Evolutionary conservation across 305 asterid species (phyloP).

Genomic region (Fraxinus latifolia): DNA sequence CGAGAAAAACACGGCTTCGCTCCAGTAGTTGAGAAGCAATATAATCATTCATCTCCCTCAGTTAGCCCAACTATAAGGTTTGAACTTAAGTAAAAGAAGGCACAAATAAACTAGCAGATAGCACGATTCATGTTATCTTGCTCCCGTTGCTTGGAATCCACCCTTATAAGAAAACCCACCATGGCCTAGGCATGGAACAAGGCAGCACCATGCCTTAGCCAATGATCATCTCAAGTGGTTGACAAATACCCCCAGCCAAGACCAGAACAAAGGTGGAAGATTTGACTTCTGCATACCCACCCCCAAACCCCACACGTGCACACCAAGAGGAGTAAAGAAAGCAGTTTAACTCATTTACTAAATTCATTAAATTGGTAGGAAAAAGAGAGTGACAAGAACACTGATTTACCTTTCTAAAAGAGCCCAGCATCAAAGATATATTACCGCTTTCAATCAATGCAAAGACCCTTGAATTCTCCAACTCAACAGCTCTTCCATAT

Average conservation of each 20-base stretch:
- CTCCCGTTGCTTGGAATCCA: not conserved
- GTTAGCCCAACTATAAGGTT: not conserved
- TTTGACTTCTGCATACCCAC: not conserved
- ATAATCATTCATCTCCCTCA: not conserved
- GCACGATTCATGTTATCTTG: not conserved
- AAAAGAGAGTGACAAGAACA: constrained; percentile 10
- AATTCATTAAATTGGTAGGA: constrained; percentile 5
- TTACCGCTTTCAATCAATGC: constrained; percentile 93
- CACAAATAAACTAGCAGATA: not conserved
- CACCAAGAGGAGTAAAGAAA: not conserved
- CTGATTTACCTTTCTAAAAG: constrained; percentile 62
- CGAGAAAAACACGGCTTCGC: not conserved
- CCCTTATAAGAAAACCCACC: not conserved
- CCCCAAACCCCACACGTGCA: not conserved
- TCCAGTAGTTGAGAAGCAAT: not conserved
- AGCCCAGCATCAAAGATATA: constrained; percentile 80
- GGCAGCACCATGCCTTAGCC: not conserved
- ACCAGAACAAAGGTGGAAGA: not conserved
- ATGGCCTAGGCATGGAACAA: not conserved
- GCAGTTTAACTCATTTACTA: not conserved
- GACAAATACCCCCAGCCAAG: not conserved
- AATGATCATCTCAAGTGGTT: not conserved
- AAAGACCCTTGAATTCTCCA: constrained; percentile 79
- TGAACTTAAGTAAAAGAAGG: not conserved
- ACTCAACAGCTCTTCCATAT: constrained; percentile 86